These are phyloP conservation scores for Microbotryum lychnidis-dioicae DNA, from an alignment of 1,284 basidiomycete genomes.

Conservation along the genomic window DNA sequence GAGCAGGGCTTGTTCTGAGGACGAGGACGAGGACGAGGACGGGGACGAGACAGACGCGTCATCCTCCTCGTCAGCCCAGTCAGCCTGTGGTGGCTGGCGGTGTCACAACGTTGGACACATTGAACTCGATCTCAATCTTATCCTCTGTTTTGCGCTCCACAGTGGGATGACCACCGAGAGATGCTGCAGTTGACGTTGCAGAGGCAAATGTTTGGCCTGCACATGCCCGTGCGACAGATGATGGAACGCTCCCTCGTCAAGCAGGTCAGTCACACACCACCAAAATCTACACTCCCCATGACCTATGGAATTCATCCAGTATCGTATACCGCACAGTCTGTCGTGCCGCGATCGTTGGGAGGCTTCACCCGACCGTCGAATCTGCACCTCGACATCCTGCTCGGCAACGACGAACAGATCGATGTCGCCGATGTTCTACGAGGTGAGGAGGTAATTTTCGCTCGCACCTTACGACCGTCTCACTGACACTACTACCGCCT, in stretches of 20 bases:
- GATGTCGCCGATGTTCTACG: slow-evolving; percentile 64
- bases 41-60: not conserved
- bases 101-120: not conserved
- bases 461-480: not conserved
- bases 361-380: slow-evolving; percentile 44
- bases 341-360: not conserved
- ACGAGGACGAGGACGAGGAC: too few relatives aligned
- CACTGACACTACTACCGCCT: not conserved
- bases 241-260: slow-evolving; percentile 89
- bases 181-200: slow-evolving; percentile 76
- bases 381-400: slow-evolving; percentile 78
- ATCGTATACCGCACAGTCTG: not conserved
- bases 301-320: not conserved
- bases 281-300: not conserved
- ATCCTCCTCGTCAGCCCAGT: not conserved
- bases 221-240: slow-evolving; percentile 74
- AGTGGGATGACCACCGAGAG: slow-evolving; percentile 93
- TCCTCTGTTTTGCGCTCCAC: not conserved
- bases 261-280: slow-evolving; percentile 49
- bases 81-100: not conserved
- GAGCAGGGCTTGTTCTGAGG: not conserved
- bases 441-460: slow-evolving; percentile 2
- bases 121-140: not conserved
- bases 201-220: slow-evolving; percentile 75
- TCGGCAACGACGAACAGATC: slow-evolving; percentile 77